Percentiles rank a stretch among this genome's conserved stretches.
phyloP scores from a whole-genome alignment of 1,284 basidiomycete species.

The Ganoderma multipileum region DNA sequence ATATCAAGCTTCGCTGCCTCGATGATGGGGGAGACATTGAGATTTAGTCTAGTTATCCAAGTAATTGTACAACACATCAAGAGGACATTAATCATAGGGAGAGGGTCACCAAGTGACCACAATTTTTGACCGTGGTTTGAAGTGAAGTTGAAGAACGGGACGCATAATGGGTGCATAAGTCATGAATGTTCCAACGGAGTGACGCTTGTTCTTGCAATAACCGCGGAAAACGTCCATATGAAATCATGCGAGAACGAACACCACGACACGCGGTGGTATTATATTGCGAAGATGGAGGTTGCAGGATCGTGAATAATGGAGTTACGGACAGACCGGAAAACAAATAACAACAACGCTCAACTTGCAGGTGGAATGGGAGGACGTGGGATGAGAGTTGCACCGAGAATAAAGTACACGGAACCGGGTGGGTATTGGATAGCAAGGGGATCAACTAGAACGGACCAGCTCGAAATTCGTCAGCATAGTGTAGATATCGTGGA shows the following conservation, averaged over 20 bases:
- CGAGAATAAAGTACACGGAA: constrained; percentile 38
- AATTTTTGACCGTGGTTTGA: neutral
- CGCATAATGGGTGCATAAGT: neutral
- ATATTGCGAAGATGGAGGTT: constrained; percentile 44
- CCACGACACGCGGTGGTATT: constrained; percentile 31
- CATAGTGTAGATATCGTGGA: constrained; percentile 35
- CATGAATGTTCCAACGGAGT: neutral
- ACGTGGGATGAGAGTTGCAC: constrained; percentile 34
- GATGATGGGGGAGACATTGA: constrained; percentile 68
- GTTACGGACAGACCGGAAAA: constrained; percentile 25
- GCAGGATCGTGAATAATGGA: constrained; percentile 32
- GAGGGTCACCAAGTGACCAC: neutral
- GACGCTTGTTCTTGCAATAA: constrained; percentile 2
- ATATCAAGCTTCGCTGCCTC: constrained; percentile 75
- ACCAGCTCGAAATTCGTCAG: constrained; percentile 39
- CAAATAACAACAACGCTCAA: constrained; percentile 34
- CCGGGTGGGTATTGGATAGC: constrained; percentile 38
- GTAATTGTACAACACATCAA: constrained; percentile 21
- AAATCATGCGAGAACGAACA: constrained; percentile 16
- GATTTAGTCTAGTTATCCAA: constrained; percentile 33
- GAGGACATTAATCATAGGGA: constrained; percentile 3
- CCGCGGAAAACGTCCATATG: neutral
- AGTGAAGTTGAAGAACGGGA: neutral
- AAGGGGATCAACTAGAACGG: constrained; percentile 36
- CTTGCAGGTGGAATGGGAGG: constrained; percentile 26